Conservation (phyloP, 805 yeast genomes). For the Saturnispora saitoi region DNA sequence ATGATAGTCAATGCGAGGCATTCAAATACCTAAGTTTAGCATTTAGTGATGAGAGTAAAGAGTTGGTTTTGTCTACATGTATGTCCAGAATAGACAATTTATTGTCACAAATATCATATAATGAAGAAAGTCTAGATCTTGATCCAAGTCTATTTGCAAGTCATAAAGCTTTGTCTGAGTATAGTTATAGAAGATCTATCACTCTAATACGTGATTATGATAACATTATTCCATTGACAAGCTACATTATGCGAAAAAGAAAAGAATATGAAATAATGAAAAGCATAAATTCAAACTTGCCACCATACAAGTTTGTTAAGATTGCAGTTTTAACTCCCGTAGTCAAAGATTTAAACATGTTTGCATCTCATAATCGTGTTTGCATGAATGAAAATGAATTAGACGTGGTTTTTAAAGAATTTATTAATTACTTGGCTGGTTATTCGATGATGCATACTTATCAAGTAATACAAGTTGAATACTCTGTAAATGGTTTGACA, state of each 20-base stretch:
- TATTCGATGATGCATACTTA: slow-evolving; percentile 27
- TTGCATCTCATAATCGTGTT: background rate
- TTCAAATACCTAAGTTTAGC: slow-evolving; percentile 32
- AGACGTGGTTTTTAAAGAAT: slow-evolving; percentile 26
- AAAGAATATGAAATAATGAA: slow-evolving; percentile 5
- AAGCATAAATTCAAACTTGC: background rate
- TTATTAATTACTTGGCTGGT: slow-evolving; percentile 39
- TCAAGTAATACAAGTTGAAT: slow-evolving; percentile 48
- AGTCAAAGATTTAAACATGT: background rate
- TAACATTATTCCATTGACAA: slow-evolving; percentile 40
- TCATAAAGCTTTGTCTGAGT: slow-evolving; percentile 36
- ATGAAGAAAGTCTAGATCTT: slow-evolving; percentile 25
- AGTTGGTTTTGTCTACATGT: slow-evolving; percentile 33
- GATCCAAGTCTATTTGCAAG: slow-evolving; percentile 29
- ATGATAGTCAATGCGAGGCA: slow-evolving; percentile 47
- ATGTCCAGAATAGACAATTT: slow-evolving; percentile 36
- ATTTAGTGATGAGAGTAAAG: slow-evolving; percentile 31
- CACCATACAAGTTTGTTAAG: slow-evolving; percentile 4
- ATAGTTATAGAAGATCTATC: slow-evolving; percentile 43
- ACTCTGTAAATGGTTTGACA: slow-evolving; percentile 50
- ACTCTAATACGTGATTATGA: slow-evolving; percentile 48
- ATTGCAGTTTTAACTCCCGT: slow-evolving; percentile 5
- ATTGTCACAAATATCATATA: slow-evolving; percentile 39
- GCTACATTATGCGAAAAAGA: slow-evolving; percentile 27
- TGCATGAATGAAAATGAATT: slow-evolving; percentile 1